These are phyloP conservation scores for Magnolia sinica DNA, from an alignment of 164 flowering plant species.

Conservation along the genomic window DNA sequence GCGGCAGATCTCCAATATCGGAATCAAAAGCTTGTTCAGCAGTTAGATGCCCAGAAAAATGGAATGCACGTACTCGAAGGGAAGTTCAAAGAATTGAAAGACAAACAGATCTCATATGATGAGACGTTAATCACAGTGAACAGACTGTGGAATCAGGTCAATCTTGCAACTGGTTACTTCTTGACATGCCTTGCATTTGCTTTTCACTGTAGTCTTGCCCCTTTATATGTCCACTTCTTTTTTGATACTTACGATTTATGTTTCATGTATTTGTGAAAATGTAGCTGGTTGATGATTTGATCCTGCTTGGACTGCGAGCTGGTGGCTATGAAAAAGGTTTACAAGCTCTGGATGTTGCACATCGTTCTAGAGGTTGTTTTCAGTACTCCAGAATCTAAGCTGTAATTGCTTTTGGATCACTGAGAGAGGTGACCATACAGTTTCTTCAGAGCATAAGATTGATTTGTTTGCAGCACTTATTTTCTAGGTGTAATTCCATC, in stretches of 20 bases:
- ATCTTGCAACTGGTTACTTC: not conserved
- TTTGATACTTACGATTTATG: not conserved
- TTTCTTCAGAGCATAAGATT: slow-evolving; percentile 4
- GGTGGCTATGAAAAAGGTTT: slow-evolving; percentile 53
- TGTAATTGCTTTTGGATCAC: not conserved
- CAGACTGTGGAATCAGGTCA: slow-evolving; percentile 84
- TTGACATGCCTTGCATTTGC: not conserved
- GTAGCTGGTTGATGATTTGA: slow-evolving; percentile 83
- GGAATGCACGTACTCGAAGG: slow-evolving; percentile 65
- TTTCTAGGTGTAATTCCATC: slow-evolving; percentile 59
- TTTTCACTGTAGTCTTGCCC: not conserved
- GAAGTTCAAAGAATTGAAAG: slow-evolving; percentile 53
- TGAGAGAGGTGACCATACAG: not conserved
- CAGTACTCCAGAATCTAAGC: not conserved
- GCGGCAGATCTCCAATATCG: slow-evolving; percentile 73
- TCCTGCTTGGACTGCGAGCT: slow-evolving; percentile 65
- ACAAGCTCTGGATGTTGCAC: slow-evolving; percentile 40
- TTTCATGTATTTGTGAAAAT: slow-evolving; percentile 11
- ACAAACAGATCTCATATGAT: slow-evolving; percentile 69
- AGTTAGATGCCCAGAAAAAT: slow-evolving; percentile 69
- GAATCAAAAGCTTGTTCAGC: slow-evolving; percentile 90
- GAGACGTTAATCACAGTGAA: slow-evolving; percentile 56
- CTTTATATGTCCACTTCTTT: not conserved
- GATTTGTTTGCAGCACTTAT: slow-evolving; percentile 15
- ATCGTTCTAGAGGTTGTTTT: slow-evolving; percentile 50